A percentile compares a stretch with the other conserved stretches of the same genome.
These are phyloP conservation scores for Raddia guianensis DNA, from an alignment of 176 grass and related monocot genomes.

Conservation along the genomic window DNA sequence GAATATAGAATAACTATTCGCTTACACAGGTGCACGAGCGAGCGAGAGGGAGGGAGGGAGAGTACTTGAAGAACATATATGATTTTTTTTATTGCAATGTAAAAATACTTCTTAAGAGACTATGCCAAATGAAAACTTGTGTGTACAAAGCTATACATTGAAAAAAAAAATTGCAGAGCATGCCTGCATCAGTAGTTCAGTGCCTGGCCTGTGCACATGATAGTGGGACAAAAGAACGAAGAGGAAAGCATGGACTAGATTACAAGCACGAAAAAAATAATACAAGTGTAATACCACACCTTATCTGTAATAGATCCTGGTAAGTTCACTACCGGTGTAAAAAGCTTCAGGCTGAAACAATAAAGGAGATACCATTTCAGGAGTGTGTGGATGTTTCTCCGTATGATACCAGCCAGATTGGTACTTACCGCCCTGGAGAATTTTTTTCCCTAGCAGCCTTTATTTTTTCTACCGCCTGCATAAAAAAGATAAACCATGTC, in stretches of 20 bases:
- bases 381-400: slow-evolving; percentile 17
- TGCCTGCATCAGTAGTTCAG: not conserved
- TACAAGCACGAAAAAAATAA: slow-evolving; percentile 16
- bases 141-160: not conserved
- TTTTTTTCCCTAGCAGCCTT: slow-evolving; percentile 67
- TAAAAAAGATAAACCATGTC: slow-evolving; percentile 26
- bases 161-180: slow-evolving; percentile 14
- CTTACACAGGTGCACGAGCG: no score
- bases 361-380: slow-evolving; percentile 37
- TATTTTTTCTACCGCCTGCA: slow-evolving; percentile 88
- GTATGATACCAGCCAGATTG: slow-evolving; percentile 25
- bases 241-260: not conserved
- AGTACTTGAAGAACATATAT: slow-evolving; percentile 20
- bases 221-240: not conserved
- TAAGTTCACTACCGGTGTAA: slow-evolving; percentile 52
- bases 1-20: not conserved
- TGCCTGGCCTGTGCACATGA: not conserved
- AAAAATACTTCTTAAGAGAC: slow-evolving; percentile 26
- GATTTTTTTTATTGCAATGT: not conserved
- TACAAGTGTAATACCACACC: slow-evolving; percentile 33
- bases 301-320: slow-evolving; percentile 37
- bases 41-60: not conserved
- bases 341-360: slow-evolving; percentile 52
- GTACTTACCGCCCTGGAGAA: slow-evolving; percentile 60
- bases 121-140: not conserved